A percentile compares a stretch with the other conserved stretches of the same genome.
Conservation (phyloP, 805 yeast genomes). For the Hanseniaspora singularis region DNA sequence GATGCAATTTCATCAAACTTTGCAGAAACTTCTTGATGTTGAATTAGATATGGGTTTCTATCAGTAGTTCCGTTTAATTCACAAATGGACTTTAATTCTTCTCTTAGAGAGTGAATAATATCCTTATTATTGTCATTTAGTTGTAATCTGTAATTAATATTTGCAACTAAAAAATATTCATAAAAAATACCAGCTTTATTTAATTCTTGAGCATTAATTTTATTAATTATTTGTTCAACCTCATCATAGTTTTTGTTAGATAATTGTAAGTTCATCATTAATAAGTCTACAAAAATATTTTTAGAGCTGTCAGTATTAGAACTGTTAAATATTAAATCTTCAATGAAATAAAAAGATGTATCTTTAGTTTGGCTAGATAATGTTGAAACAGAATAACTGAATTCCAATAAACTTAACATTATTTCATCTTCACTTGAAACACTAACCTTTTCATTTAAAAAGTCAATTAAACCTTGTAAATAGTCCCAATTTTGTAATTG, state of each 20-base stretch:
- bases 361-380: constrained; percentile 33
- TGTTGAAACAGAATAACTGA: constrained; percentile 44
- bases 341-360: constrained; percentile 53
- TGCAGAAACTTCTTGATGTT: constrained; percentile 47
- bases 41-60: constrained; percentile 43
- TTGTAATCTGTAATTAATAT: constrained; percentile 50
- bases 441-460: constrained; percentile 30
- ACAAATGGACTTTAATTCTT: constrained; percentile 15
- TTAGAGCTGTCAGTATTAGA: constrained; percentile 37
- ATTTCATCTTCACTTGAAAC: constrained; percentile 50
- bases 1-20: constrained; percentile 59
- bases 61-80: constrained; percentile 31
- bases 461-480: constrained; percentile 13
- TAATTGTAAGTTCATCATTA: constrained; percentile 60
- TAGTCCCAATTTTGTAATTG: constrained; percentile 16
- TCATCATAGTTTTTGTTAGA: constrained; percentile 74
- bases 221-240: constrained; percentile 52
- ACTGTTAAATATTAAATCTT: constrained; percentile 42
- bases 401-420: constrained; percentile 64
- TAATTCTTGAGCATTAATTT: constrained; percentile 36
- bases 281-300: constrained; percentile 39
- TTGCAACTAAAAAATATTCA: constrained; percentile 48
- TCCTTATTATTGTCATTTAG: constrained; percentile 30
- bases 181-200: constrained; percentile 31
- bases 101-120: constrained; percentile 33